Percentiles rank a stretch among this genome's conserved stretches.
Evolutionary conservation across 768 basidiomycete species (phyloP).

Genomic region (Russula foetens): DNA sequence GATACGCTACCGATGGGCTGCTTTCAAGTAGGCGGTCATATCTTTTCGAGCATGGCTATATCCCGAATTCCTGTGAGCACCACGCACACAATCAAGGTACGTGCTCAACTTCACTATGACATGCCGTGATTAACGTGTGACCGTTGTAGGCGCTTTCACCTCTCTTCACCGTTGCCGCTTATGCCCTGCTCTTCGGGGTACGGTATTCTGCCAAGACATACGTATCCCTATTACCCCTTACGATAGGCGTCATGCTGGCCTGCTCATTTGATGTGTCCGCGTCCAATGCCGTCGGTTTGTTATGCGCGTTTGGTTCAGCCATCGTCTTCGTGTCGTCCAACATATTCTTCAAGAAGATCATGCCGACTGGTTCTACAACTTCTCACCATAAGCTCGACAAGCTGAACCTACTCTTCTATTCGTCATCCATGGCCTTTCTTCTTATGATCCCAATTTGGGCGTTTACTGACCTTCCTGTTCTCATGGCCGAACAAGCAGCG

Average conservation of each 20-base stretch:
- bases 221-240: slow-evolving; percentile 88
- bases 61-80: slow-evolving; percentile 95
- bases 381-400: slow-evolving; percentile 85
- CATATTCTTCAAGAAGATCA: slow-evolving; percentile 98
- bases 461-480: slow-evolving; percentile 72
- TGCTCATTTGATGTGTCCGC: slow-evolving; percentile 89
- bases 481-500: slow-evolving; percentile 39
- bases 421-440: slow-evolving; percentile 86
- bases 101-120: slow-evolving; percentile 18
- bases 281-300: slow-evolving; percentile 77
- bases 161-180: slow-evolving; percentile 93
- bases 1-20: slow-evolving; percentile 92
- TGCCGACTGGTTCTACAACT: slow-evolving; percentile 48
- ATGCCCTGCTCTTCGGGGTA: slow-evolving; percentile 88
- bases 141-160: slow-evolving; percentile 80
- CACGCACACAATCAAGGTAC: slow-evolving; percentile 97
- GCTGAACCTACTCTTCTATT: slow-evolving; percentile 91
- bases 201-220: slow-evolving; percentile 91
- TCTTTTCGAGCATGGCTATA: slow-evolving; percentile 96
- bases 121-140: neutral
- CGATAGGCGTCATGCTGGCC: slow-evolving; percentile 94
- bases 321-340: slow-evolving; percentile 96
- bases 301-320: slow-evolving; percentile 95
- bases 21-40: slow-evolving; percentile 97
- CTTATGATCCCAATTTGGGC: slow-evolving; percentile 96